phyloP scores from a whole-genome alignment of 208 protist species.

The Leishmania guyanensis region DNA sequence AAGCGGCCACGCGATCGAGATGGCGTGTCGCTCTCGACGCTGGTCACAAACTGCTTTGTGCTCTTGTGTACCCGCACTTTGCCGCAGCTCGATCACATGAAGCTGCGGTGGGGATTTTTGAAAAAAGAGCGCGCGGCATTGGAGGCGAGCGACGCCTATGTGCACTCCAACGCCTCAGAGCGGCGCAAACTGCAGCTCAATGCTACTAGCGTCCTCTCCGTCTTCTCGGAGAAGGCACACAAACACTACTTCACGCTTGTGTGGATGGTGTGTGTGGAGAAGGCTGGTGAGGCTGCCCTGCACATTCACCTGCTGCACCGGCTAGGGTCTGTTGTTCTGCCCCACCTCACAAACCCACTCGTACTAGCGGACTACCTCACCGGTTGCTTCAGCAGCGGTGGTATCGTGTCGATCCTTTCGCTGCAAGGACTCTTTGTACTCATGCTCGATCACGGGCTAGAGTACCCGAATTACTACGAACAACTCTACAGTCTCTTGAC shows the following conservation, averaged over 20 bases:
- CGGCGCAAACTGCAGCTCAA: slow-evolving; percentile 64
- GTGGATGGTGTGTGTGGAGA: slow-evolving; percentile 76
- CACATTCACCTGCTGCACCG: slow-evolving; percentile 85
- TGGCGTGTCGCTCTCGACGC: slow-evolving; percentile 19
- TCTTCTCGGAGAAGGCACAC: slow-evolving; percentile 86
- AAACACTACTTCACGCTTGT: slow-evolving; percentile 81
- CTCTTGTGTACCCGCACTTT: slow-evolving; percentile 66
- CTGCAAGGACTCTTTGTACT: slow-evolving; percentile 88
- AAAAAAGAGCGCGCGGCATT: slow-evolving; percentile 52
- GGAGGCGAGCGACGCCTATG: slow-evolving; percentile 69
- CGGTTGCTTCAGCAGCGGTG: slow-evolving; percentile 83
- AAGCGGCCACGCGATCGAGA: slow-evolving; percentile 48
- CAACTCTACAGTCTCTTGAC: slow-evolving; percentile 90
- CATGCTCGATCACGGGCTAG: slow-evolving; percentile 89
- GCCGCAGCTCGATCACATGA: slow-evolving; percentile 52
- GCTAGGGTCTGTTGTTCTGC: slow-evolving; percentile 74
- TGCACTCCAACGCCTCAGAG: slow-evolving; percentile 71
- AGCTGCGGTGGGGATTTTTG: slow-evolving; percentile 69
- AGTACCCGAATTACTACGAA: slow-evolving; percentile 92
- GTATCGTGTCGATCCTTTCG: slow-evolving; percentile 83
- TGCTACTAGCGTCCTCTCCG: slow-evolving; percentile 52
- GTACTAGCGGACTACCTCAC: slow-evolving; percentile 87
- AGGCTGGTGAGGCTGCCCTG: slow-evolving; percentile 51
- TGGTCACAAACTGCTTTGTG: slow-evolving; percentile 76
- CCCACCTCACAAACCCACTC: slow-evolving; percentile 82